These are phyloP conservation scores for Shiraia bambusicola DNA, from an alignment of 2,329 filamentous ascomycete species.

Conservation along the genomic window DNA sequence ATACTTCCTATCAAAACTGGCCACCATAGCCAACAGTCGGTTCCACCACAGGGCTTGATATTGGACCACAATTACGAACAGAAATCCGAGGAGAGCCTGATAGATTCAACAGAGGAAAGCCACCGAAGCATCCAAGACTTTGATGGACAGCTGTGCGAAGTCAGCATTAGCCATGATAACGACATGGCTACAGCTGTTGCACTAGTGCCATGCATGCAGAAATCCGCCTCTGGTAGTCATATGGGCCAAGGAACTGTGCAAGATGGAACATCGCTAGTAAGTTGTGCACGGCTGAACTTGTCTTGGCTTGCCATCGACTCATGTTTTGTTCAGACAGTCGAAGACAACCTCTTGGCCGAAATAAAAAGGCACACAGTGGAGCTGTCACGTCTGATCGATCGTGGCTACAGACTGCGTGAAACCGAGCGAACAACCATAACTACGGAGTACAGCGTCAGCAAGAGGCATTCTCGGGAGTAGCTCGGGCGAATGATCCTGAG, in stretches of 20 bases:
- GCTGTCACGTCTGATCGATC: not conserved
- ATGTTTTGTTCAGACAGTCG: too few relatives aligned
- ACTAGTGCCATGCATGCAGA: constrained; percentile 48
- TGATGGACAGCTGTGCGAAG: constrained; percentile 57
- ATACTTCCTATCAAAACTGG: constrained; percentile 32
- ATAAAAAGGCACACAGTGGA: not conserved
- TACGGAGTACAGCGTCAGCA: not conserved
- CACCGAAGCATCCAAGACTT: constrained; percentile 13
- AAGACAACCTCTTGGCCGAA: too few relatives aligned
- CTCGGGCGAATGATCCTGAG: not conserved
- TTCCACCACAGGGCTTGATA: constrained; percentile 30
- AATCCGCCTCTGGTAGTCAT: not conserved
- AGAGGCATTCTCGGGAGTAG: not conserved
- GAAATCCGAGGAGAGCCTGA: not conserved
- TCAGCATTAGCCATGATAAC: constrained; percentile 87
- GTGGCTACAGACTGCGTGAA: not conserved
- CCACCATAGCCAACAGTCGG: constrained; percentile 10
- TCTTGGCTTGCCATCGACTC: too few relatives aligned
- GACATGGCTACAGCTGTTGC: constrained; percentile 76
- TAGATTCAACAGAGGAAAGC: not conserved
- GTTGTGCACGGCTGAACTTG: not conserved
- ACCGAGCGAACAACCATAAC: not conserved
- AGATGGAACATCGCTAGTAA: not conserved
- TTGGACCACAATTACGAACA: constrained; percentile 18
- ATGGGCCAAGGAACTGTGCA: not conserved